phyloP scores from a whole-genome alignment of 768 basidiomycete genomes.

The Kwoniella pini region DNA sequence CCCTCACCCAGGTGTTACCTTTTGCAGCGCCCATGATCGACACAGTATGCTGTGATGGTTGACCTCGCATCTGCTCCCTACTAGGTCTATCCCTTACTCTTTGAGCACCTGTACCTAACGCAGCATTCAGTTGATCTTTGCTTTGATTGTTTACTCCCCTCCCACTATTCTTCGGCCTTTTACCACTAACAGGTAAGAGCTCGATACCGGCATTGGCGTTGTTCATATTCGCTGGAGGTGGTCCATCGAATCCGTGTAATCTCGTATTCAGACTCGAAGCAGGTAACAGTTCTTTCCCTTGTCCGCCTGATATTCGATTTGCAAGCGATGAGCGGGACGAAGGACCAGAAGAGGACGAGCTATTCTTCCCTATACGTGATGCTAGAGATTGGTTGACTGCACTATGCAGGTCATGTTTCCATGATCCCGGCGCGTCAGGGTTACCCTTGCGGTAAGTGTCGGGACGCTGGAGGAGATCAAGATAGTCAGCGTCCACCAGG shows the following conservation, averaged over 20 bases:
- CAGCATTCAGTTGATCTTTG: constrained; percentile 26
- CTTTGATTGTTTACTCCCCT: constrained; percentile 7
- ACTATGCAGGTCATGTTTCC: constrained; percentile 49
- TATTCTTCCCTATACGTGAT: constrained; percentile 3
- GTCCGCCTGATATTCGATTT: constrained; percentile 33
- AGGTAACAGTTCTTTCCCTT: constrained; percentile 38
- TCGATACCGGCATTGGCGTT: constrained; percentile 40
- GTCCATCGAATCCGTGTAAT: constrained; percentile 30
- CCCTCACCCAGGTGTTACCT: constrained; percentile 61
- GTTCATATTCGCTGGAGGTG: constrained; percentile 22
- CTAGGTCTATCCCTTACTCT: constrained; percentile 7
- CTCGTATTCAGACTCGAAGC: constrained; percentile 1
- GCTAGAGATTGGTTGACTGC: constrained; percentile 22
- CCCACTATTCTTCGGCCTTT: constrained; percentile 8
- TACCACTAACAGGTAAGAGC: constrained; percentile 31
- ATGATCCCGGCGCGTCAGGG: constrained; percentile 42
- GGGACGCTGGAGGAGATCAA: constrained; percentile 20
- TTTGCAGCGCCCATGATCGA: constrained; percentile 54
- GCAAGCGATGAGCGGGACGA: constrained; percentile 22
- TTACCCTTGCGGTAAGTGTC: constrained; percentile 18
- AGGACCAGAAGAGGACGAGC: constrained; percentile 10
- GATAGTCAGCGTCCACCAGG: constrained; percentile 3
- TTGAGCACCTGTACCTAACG: constrained; percentile 15
- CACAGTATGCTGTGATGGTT: constrained; percentile 13
- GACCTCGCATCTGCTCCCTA: not conserved